phyloP scores from a whole-genome alignment of 306 rosid genomes.

The Herpetospermum pedunculosum region DNA sequence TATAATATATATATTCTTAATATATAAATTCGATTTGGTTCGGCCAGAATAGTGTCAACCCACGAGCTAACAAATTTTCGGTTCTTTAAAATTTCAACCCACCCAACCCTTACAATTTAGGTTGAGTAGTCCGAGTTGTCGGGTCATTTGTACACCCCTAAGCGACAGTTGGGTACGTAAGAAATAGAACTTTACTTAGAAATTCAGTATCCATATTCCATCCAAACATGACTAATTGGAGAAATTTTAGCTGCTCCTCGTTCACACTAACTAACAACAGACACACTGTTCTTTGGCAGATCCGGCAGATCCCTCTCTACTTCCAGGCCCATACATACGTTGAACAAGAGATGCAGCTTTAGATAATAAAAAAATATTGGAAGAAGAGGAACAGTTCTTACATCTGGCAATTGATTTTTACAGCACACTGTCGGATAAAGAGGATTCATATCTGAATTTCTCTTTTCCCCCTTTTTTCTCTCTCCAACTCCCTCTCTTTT shows the following conservation, averaged over 20 bases:
- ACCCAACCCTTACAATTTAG: too few species aligned
- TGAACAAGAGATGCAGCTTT: background rate
- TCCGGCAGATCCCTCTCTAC: background rate
- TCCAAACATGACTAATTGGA: background rate
- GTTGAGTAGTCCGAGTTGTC: too few species aligned
- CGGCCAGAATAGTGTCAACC: too few species aligned
- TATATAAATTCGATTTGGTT: too few species aligned
- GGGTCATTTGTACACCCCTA: too few species aligned
- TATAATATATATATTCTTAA: too few species aligned
- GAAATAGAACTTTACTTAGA: background rate
- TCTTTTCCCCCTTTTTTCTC: background rate
- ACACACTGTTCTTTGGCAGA: background rate
- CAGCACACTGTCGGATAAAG: conserved; percentile 9
- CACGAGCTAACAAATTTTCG: too few species aligned
- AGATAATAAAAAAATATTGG: background rate
- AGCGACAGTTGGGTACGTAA: background rate
- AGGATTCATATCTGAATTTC: background rate
- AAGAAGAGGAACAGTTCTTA: conserved; percentile 2
- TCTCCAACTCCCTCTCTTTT: background rate
- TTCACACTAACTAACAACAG: background rate
- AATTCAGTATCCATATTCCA: background rate
- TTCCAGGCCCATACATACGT: background rate
- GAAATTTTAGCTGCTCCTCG: background rate
- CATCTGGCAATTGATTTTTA: background rate
- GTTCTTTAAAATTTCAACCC: too few species aligned